Evolutionary conservation across 2,329 filamentous ascomycete species (phyloP).

Genomic region (Colletotrichum orchidophilum): DNA sequence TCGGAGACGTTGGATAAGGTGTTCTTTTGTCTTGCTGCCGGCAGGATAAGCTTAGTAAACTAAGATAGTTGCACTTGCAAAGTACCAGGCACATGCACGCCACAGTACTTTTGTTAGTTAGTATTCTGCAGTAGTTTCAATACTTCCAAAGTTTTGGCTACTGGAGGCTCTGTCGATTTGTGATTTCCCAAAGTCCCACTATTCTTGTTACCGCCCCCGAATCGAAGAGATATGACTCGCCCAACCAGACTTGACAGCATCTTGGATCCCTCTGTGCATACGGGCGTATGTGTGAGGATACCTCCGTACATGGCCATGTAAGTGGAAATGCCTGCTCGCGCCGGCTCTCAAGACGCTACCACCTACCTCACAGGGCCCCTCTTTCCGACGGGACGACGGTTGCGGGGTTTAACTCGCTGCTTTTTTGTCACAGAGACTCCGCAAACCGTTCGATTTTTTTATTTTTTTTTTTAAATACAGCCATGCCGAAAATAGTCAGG

Average conservation of each 20-base stretch:
- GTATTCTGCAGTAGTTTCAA: background rate
- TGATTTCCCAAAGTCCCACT: background rate
- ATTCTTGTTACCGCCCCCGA: background rate
- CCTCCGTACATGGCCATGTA: background rate
- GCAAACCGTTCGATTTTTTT: background rate
- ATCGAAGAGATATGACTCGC: background rate
- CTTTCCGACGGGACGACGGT: background rate
- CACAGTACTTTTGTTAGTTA: too few species aligned
- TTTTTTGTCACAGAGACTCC: background rate
- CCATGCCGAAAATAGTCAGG: background rate
- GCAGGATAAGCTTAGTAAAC: slow-evolving; percentile 53
- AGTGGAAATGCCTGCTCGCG: background rate
- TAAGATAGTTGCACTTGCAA: background rate
- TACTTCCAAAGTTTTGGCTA: background rate
- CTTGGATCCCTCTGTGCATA: background rate
- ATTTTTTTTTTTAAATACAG: too few species aligned
- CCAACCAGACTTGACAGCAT: background rate
- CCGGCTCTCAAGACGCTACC: background rate
- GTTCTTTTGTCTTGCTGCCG: slow-evolving; percentile 42
- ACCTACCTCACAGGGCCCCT: background rate
- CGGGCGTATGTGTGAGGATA: too few species aligned
- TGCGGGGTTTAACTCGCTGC: background rate
- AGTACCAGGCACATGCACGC: background rate
- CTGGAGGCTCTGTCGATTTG: background rate
- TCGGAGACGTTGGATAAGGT: slow-evolving; percentile 35